Conservation (phyloP, 768 basidiomycete genomes). For the Amanita fuliginea region DNA sequence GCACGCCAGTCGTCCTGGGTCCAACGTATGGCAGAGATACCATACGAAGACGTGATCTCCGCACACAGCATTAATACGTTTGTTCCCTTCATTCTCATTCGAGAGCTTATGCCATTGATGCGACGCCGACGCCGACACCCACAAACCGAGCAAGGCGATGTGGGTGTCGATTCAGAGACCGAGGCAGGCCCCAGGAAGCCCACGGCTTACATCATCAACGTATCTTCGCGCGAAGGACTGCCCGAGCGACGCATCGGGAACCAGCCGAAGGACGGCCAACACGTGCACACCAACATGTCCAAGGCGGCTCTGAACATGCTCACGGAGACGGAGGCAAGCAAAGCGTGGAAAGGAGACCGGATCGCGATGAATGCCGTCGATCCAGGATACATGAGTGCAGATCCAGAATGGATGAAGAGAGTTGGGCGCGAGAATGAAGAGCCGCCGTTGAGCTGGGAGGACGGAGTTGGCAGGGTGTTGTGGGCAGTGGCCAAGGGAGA, state of each 20-base stretch:
- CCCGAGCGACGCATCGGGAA: conserved; percentile 13
- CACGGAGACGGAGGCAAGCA: conserved; percentile 21
- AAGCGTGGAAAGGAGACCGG: conserved; percentile 17
- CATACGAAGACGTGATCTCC: conserved; percentile 24
- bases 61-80: conserved; percentile 26
- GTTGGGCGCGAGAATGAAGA: conserved; percentile 11
- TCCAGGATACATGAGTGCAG: conserved; percentile 26
- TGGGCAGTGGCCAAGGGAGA: conserved; percentile 23
- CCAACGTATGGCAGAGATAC: conserved; percentile 21
- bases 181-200: conserved; percentile 7
- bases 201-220: conserved; percentile 20
- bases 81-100: conserved; percentile 25
- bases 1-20: conserved; percentile 15
- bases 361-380: conserved; percentile 24
- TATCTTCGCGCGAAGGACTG: conserved; percentile 25
- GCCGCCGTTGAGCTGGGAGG: conserved; percentile 21
- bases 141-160: not conserved
- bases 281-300: conserved; percentile 28
- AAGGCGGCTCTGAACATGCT: conserved; percentile 28
- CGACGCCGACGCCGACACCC: not conserved
- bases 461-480: conserved; percentile 21
- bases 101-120: conserved; percentile 21
- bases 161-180: no score
- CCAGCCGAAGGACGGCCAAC: conserved; percentile 16
- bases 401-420: conserved; percentile 20